Evolutionary conservation across 2,329 filamentous ascomycete species (phyloP).

Genomic region (Dothistroma pini): DNA sequence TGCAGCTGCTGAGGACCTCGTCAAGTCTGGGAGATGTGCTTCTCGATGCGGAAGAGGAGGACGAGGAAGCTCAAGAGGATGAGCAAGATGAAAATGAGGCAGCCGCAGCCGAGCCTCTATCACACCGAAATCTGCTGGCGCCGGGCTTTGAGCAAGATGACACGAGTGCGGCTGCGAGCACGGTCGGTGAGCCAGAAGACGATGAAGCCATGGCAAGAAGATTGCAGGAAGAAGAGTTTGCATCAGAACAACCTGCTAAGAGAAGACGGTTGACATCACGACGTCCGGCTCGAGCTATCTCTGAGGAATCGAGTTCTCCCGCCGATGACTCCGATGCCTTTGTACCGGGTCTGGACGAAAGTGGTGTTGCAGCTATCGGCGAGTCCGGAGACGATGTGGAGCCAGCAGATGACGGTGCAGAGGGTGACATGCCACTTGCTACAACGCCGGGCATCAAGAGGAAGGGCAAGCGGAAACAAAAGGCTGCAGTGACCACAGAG

Average conservation of each 20-base stretch:
- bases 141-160: conserved; percentile 44
- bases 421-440: conserved; percentile 34
- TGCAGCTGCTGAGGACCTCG: conserved; percentile 59
- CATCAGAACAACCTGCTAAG: conserved; percentile 40
- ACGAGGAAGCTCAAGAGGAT: conserved; percentile 47
- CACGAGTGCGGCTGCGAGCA: conserved; percentile 19
- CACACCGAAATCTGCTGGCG: conserved; percentile 48
- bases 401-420: conserved; percentile 39
- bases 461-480: conserved; percentile 32
- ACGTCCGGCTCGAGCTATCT: conserved; percentile 21
- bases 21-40: conserved; percentile 73
- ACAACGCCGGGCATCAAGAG: conserved; percentile 39
- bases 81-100: conserved; percentile 27
- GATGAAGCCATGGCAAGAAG: conserved; percentile 32
- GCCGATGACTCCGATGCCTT: conserved; percentile 42
- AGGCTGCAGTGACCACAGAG: conserved; percentile 25
- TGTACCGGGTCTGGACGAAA: conserved; percentile 40
- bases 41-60: conserved; percentile 75
- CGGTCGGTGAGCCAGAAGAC: conserved; percentile 24
- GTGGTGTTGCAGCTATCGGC: conserved; percentile 37
- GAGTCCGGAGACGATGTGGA: conserved; percentile 39
- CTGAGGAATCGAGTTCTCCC: conserved; percentile 23
- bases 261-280: conserved; percentile 37
- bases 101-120: conserved; percentile 34
- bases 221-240: conserved; percentile 37